Conservation (phyloP, 768 basidiomycete genomes). For the Lactarius sanguifluus region DNA sequence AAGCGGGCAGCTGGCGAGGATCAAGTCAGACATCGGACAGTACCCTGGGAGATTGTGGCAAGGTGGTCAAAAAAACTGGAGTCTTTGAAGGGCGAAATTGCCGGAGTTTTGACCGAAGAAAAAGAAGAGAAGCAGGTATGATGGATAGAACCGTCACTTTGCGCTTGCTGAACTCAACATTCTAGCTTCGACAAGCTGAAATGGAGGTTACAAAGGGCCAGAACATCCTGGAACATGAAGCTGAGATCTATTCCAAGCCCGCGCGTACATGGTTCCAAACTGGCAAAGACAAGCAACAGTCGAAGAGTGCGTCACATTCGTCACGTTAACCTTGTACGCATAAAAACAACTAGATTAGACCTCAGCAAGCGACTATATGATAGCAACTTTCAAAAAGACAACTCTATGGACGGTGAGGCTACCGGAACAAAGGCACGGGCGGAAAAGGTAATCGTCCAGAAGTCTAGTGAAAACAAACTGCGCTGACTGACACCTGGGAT, state of each 20-base stretch:
- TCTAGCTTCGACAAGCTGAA: slow-evolving; percentile 82
- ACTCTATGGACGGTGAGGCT: slow-evolving; percentile 42
- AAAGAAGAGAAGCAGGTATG: slow-evolving; percentile 89
- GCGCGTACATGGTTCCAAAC: slow-evolving; percentile 99
- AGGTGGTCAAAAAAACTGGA: slow-evolving; percentile 72
- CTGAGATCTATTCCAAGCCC: slow-evolving; percentile 89
- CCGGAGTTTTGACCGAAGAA: slow-evolving; percentile 83
- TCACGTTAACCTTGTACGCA: slow-evolving; percentile 7
- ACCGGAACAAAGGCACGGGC: slow-evolving; percentile 33
- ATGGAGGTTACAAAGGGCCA: slow-evolving; percentile 95
- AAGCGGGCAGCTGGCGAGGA: slow-evolving; percentile 80
- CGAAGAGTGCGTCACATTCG: slow-evolving; percentile 57
- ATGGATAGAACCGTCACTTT: slow-evolving; percentile 20
- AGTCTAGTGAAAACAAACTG: background rate
- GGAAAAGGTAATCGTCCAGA: slow-evolving; percentile 35
- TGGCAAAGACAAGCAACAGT: slow-evolving; percentile 73
- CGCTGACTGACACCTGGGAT: slow-evolving; percentile 7
- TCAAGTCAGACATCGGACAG: slow-evolving; percentile 83
- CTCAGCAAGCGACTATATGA: slow-evolving; percentile 77
- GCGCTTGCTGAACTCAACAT: slow-evolving; percentile 22
- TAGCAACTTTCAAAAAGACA: slow-evolving; percentile 42
- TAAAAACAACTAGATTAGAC: slow-evolving; percentile 44
- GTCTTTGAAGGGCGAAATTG: slow-evolving; percentile 70
- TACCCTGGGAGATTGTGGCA: slow-evolving; percentile 71
- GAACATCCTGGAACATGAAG: slow-evolving; percentile 92